Evolutionary conservation across 805 yeast genomes (phyloP).

Genomic region (Candida ascalaphidarum): DNA sequence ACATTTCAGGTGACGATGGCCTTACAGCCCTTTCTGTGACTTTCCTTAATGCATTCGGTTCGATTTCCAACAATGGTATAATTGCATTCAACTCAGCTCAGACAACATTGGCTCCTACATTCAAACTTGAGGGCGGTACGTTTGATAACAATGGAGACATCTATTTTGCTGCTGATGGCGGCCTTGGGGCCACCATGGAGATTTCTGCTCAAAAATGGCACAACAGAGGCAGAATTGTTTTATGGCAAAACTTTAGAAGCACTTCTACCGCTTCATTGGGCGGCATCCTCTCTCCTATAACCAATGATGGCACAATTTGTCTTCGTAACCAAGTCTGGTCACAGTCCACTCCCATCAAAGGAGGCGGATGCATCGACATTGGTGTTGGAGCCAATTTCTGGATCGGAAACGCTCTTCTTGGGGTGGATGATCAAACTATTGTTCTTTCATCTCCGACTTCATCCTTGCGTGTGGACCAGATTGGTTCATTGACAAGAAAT

Average conservation of each 20-base stretch:
- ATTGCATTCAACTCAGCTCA: conserved; percentile 9
- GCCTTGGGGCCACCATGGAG: not conserved
- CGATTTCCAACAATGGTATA: conserved; percentile 12
- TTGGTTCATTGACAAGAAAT: not conserved
- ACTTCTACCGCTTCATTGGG: conserved; percentile 1
- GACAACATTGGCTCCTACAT: conserved; percentile 7
- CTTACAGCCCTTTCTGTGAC: conserved; percentile 7
- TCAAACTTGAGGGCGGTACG: conserved; percentile 2
- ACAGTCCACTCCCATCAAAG: conserved; percentile 12
- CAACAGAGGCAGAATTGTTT: no score
- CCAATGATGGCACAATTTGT: conserved; percentile 20
- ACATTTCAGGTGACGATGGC: conserved; percentile 5
- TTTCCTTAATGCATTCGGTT: no score
- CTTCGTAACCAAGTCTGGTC: conserved; percentile 12
- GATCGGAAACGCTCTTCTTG: conserved; percentile 4
- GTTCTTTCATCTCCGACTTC: no score
- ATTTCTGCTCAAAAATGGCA: no score
- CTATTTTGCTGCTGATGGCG: conserved; percentile 7
- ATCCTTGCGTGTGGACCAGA: no score
- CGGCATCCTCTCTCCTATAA: conserved; percentile 6
- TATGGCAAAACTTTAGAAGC: no score
- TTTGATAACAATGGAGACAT: conserved; percentile 10
- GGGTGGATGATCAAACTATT: not conserved
- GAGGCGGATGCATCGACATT: conserved; percentile 17
- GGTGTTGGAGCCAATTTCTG: conserved; percentile 9